Evolutionary conservation across 2,329 filamentous ascomycete species (phyloP), one percentile per base, ranked within the genome.

Genomic region (Colletotrichum spaethianum): DNA sequence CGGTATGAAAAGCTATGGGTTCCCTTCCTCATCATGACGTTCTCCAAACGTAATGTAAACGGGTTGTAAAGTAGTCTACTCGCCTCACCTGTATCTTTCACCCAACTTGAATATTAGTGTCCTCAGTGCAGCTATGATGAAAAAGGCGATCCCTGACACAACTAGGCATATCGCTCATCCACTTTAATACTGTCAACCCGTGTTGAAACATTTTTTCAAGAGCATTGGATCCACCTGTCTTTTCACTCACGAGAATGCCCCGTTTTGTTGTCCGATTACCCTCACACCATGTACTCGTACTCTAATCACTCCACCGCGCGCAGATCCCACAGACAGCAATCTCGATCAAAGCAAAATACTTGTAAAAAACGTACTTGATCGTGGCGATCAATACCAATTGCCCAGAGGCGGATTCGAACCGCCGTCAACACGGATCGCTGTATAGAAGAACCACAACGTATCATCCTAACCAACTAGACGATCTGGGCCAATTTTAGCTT

Each of bases 361-460:
- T n/a, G 2, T 11, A 38, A n/a, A 56, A 56, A 23, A 3, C 4
- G n/a, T 20, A 14, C 7, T 23, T 2, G 20, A 23, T 23, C 18
- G 1, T 0, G 2, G 4, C 0, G 9, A 55, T 14, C 52, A 36
- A n/a, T 5, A 11, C n/a, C 18, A 36, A 23, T 23, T 55, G 52
- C 52, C 52, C 52, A 56, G 52, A 56, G 52, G 52, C 52, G 52
- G 52, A 55, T 55, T 55, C 52, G 52, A 55, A 55, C 52, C 52
- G 52, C 52, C 52, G 52, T 55, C 52, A 55, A 55, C 52, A 55
- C 52, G 52, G 52, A 55, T 55, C 52, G 52, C 52, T 55, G 52
- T 55, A 55, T 55, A 55, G 52, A 55, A 55, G 52, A 55, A 55
- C 52, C 52, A 55, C 52, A 55, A 55, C 52, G 52, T 55, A 55